phyloP scores from a whole-genome alignment of 371 early-diverging fungal genomes.

The Mortierella polycephala region DNA sequence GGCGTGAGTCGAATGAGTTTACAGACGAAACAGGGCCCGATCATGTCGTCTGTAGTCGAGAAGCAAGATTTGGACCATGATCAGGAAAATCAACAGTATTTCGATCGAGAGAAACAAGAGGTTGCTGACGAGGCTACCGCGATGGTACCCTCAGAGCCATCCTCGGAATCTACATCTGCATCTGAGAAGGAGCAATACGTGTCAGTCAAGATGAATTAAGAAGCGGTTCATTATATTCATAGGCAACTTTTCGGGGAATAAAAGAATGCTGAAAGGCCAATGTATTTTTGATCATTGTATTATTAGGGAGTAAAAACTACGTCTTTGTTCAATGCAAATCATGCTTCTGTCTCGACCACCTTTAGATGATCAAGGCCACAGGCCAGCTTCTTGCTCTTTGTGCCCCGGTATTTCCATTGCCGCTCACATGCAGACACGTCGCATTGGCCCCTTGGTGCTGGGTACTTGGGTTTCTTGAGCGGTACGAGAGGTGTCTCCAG shows the following conservation, averaged over 20 bases:
- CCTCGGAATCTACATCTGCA: too few relatives aligned
- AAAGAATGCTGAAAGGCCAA: too few relatives aligned
- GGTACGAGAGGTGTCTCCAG: constrained; percentile 25
- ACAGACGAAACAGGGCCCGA: background rate
- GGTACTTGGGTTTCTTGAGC: constrained; percentile 38
- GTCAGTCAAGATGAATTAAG: too few relatives aligned
- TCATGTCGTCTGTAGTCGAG: background rate
- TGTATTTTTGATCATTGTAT: too few relatives aligned
- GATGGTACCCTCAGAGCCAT: too few relatives aligned
- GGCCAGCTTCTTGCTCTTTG: constrained; percentile 48
- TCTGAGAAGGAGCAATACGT: too few relatives aligned
- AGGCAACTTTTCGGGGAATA: too few relatives aligned
- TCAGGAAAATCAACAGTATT: too few relatives aligned
- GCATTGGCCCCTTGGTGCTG: constrained; percentile 33
- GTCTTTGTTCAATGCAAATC: background rate
- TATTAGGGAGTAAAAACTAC: too few relatives aligned
- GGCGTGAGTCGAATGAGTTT: constrained; percentile 10
- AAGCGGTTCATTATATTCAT: too few relatives aligned
- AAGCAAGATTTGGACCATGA: background rate
- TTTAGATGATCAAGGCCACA: constrained; percentile 49
- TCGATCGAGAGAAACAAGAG: background rate
- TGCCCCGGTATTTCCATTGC: constrained; percentile 42
- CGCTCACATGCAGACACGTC: constrained; percentile 26
- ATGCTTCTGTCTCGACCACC: constrained; percentile 33
- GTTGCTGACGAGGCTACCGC: background rate